phyloP scores from a whole-genome alignment of 306 rosid species.

The Urtica urens region DNA sequence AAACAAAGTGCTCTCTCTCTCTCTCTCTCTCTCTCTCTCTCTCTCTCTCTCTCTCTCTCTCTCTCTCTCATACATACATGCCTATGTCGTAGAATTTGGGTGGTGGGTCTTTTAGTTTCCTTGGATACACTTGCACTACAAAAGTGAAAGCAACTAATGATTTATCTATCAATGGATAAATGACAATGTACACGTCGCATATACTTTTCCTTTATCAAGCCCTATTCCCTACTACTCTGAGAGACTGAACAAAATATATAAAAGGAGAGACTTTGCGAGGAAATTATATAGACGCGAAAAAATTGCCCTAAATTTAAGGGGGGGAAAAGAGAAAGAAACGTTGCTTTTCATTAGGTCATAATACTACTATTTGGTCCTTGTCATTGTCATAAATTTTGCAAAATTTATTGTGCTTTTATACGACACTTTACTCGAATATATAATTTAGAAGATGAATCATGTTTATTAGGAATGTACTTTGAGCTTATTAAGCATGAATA shows the following conservation, averaged over 20 bases:
- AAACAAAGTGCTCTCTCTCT: conserved; percentile 22
- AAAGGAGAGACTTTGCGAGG: not conserved
- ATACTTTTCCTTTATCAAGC: conserved; percentile 7
- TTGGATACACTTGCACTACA: conserved; percentile 25
- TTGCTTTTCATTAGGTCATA: too few relatives aligned
- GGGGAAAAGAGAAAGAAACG: too few relatives aligned
- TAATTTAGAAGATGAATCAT: too few relatives aligned
- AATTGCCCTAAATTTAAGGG: conserved; percentile 6
- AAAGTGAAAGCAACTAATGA: conserved; percentile 46
- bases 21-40: conserved; percentile 13
- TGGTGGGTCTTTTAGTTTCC: conserved; percentile 20
- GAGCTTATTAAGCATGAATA: too few relatives aligned
- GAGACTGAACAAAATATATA: too few relatives aligned
- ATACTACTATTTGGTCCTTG: too few relatives aligned
- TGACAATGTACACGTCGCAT: conserved; percentile 24
- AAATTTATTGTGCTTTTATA: too few relatives aligned
- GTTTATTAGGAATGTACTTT: too few relatives aligned
- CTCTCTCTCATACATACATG: conserved; percentile 3
- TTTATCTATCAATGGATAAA: conserved; percentile 39
- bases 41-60: conserved; percentile 1
- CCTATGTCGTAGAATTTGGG: not conserved
- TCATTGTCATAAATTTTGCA: too few relatives aligned
- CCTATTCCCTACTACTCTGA: too few relatives aligned
- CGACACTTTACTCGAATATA: too few relatives aligned
- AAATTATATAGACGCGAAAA: not conserved